Conservation (phyloP, 495 filamentous ascomycete genomes). For the Hypoxylon cercidicola region DNA sequence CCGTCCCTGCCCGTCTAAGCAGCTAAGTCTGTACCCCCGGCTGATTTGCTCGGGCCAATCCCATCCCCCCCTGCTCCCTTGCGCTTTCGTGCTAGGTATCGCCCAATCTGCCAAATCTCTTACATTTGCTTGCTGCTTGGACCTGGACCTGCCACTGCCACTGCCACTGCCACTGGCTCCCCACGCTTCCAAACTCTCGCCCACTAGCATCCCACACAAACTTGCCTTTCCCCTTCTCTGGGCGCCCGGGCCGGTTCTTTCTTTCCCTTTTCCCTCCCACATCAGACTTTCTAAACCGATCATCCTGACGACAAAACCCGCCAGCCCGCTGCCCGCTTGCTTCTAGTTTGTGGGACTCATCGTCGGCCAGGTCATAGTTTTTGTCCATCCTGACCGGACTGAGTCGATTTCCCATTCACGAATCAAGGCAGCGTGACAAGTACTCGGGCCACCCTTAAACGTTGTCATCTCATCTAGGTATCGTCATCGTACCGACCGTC, state of each 20-base stretch:
- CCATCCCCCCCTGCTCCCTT: slow-evolving; percentile 39
- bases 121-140: slow-evolving; percentile 14
- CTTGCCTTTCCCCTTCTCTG: slow-evolving; percentile 33
- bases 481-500: slow-evolving; percentile 20
- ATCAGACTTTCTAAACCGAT: slow-evolving; percentile 39
- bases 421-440: slow-evolving; percentile 33
- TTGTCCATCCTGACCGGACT: slow-evolving; percentile 18
- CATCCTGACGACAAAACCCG: slow-evolving; percentile 39
- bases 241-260: slow-evolving; percentile 33
- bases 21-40: slow-evolving; percentile 32
- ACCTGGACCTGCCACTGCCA: slow-evolving; percentile 23
- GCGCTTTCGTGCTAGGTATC: slow-evolving; percentile 32
- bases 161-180: too few species aligned
- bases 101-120: slow-evolving; percentile 40
- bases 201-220: slow-evolving; percentile 12
- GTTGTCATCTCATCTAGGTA: slow-evolving; percentile 3
- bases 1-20: slow-evolving; percentile 31
- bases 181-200: neutral
- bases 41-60: slow-evolving; percentile 44
- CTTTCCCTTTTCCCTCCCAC: slow-evolving; percentile 34
- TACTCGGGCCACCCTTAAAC: slow-evolving; percentile 9
- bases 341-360: slow-evolving; percentile 34
- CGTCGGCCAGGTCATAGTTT: slow-evolving; percentile 33
- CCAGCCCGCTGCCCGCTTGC: slow-evolving; percentile 20
- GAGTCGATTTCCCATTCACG: slow-evolving; percentile 32